Evolutionary conservation across 257 asterid species (phyloP).

Genomic region (Ocimum tenuiflorum): DNA sequence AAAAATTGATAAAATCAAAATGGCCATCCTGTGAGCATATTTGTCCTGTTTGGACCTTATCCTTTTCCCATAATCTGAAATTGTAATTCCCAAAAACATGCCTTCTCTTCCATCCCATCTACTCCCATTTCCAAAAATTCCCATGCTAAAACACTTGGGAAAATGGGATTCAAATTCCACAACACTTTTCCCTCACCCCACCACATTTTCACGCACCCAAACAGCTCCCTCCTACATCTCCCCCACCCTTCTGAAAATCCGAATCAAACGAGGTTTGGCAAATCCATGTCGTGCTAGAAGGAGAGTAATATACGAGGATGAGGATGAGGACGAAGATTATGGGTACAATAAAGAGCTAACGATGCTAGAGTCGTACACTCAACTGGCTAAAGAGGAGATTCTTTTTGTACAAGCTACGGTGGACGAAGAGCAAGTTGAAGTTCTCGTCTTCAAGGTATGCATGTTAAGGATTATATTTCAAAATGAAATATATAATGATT

Average conservation of each 20-base stretch:
- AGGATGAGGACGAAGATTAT: conserved; percentile 32
- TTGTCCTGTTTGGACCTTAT: conserved; percentile 13
- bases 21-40: neutral
- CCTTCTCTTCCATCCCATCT: conserved; percentile 24
- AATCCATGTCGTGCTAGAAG: conserved; percentile 31
- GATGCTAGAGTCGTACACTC: conserved; percentile 48
- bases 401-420: conserved; percentile 51
- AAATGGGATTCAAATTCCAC: conserved; percentile 24
- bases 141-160: conserved; percentile 34
- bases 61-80: conserved; percentile 10
- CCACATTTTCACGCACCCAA: conserved; percentile 12
- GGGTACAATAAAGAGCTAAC: conserved; percentile 49
- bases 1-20: too few species aligned
- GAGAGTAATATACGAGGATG: conserved; percentile 27
- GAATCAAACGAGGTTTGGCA: neutral
- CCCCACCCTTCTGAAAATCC: neutral
- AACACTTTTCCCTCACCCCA: conserved; percentile 15
- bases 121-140: neutral
- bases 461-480: too few species aligned
- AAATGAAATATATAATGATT: too few species aligned
- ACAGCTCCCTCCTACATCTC: neutral
- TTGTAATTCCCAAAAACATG: neutral
- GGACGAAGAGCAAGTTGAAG: conserved; percentile 45
- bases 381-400: conserved; percentile 42
- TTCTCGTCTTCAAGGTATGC: conserved; percentile 58